Evolutionary conservation across 1,284 basidiomycete genomes (phyloP).

Genomic region (Boletellus sp.): DNA sequence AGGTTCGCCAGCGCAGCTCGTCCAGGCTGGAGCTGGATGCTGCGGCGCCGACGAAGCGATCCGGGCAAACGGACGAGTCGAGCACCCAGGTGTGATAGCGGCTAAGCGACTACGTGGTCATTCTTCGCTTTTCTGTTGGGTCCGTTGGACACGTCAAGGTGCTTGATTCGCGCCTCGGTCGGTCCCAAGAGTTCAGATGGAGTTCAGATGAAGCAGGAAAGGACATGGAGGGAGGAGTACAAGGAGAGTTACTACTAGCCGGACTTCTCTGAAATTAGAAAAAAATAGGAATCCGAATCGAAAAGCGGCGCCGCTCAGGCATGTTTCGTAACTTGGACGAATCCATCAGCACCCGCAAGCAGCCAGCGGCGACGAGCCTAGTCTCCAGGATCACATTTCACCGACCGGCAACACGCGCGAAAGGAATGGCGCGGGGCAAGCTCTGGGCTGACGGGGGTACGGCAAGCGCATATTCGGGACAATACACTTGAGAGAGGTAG

Average conservation of each 20-base stretch:
- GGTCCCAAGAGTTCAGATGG: constrained; percentile 9
- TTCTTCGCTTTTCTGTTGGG: constrained; percentile 1
- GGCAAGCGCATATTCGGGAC: not conserved
- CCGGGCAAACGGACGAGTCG: constrained; percentile 1
- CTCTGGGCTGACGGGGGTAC: not conserved
- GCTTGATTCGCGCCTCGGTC: not conserved
- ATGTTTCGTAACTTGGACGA: constrained; percentile 10
- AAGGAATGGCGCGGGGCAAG: not conserved
- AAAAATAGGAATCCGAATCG: constrained; percentile 31
- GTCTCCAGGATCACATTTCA: not conserved
- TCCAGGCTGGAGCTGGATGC: constrained; percentile 2
- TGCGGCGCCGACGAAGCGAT: constrained; percentile 1
- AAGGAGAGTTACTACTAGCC: constrained; percentile 32
- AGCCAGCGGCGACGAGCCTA: not conserved
- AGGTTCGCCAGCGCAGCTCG: constrained; percentile 2
- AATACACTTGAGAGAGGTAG: not conserved
- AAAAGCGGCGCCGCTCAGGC: constrained; percentile 14
- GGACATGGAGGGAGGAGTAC: constrained; percentile 28
- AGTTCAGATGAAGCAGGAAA: constrained; percentile 6
- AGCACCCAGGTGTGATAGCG: constrained; percentile 10
- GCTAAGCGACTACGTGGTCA: not conserved
- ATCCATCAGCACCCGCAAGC: not conserved
- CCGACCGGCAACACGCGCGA: not conserved
- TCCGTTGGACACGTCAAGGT: constrained; percentile 4
- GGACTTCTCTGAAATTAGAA: constrained; percentile 30